These are phyloP conservation scores for Coelastrella sp. DNA, from an alignment of 139 green algal genomes.

Conservation along the genomic window DNA sequence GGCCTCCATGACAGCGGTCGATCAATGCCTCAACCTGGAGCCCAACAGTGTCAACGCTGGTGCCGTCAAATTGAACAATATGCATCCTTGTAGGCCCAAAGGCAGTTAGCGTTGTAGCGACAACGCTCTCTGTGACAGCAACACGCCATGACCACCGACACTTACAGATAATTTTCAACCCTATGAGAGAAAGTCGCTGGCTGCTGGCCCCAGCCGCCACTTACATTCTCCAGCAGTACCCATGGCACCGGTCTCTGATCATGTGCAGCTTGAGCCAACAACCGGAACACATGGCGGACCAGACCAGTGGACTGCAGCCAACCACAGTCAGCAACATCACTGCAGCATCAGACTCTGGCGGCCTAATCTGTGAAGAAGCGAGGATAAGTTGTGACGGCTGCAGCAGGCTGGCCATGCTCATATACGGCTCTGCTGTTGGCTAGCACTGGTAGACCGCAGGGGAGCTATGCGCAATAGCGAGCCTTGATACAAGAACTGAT, in stretches of 20 bases:
- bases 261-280: conserved; percentile 68
- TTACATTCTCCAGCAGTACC: conserved; percentile 95
- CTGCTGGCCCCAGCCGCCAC: no score
- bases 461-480: no score
- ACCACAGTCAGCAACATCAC: neutral
- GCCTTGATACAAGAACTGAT: no score
- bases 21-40: conserved; percentile 83
- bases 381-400: neutral
- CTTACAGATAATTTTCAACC: neutral
- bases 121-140: neutral
- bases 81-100: neutral
- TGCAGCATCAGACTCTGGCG: neutral
- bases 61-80: neutral
- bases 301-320: conserved; percentile 74
- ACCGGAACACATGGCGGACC: conserved; percentile 88
- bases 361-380: neutral
- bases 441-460: no score
- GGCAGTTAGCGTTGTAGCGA: no score
- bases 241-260: conserved; percentile 75
- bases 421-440: no score
- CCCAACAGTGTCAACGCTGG: neutral
- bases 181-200: no score
- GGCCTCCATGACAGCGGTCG: conserved; percentile 63
- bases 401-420: neutral
- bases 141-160: conserved; percentile 2